These are phyloP conservation scores for Artemisia tridentata DNA, from an alignment of 129 eudicot genomes.

Conservation along the genomic window DNA sequence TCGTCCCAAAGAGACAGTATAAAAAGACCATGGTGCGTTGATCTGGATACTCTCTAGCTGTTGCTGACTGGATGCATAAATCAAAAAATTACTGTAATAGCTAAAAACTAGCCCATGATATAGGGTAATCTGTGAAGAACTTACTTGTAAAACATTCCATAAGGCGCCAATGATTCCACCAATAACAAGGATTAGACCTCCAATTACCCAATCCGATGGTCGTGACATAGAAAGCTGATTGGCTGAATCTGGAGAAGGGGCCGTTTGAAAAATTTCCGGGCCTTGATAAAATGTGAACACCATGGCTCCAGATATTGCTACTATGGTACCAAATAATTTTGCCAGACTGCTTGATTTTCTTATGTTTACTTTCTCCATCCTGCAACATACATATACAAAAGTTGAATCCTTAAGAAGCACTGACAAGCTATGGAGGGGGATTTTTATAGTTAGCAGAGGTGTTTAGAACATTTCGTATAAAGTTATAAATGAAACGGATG, in stretches of 20 bases:
- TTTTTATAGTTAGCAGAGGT: no score
- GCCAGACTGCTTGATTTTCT: slow-evolving; percentile 33
- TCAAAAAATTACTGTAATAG: background rate
- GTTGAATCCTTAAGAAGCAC: background rate
- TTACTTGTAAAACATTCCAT: slow-evolving; percentile 22
- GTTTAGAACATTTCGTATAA: no score
- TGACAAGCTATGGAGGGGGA: no score
- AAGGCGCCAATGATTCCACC: background rate
- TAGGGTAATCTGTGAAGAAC: background rate
- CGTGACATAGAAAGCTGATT: slow-evolving; percentile 4
- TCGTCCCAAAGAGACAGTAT: slow-evolving; percentile 24
- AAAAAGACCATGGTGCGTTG: slow-evolving; percentile 27
- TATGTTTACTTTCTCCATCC: slow-evolving; percentile 38
- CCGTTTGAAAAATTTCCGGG: slow-evolving; percentile 21
- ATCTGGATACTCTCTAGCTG: slow-evolving; percentile 20
- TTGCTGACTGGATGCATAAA: background rate
- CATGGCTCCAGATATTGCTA: slow-evolving; percentile 35
- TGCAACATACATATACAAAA: background rate
- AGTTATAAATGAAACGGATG: no score
- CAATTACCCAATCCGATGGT: slow-evolving; percentile 25
- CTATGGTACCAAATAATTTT: slow-evolving; percentile 31
- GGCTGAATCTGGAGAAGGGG: background rate
- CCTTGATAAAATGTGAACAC: slow-evolving; percentile 40
- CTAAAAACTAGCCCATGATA: background rate
- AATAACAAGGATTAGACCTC: slow-evolving; percentile 21